Evolutionary conservation across 495 filamentous ascomycete genomes (phyloP).

Genomic region (Xylaria grammica): DNA sequence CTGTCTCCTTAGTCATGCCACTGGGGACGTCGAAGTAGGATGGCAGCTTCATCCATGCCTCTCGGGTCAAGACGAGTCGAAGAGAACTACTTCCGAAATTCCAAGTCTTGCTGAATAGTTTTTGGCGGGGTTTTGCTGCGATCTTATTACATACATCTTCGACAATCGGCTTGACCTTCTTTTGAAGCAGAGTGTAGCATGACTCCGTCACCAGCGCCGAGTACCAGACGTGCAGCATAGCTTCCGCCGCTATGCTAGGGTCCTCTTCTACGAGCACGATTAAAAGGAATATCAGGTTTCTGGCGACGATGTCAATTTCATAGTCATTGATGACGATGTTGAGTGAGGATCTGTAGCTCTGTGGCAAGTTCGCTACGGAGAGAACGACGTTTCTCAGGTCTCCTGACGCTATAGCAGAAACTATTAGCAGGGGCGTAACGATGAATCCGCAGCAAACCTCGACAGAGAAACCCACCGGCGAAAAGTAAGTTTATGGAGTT

Average conservation of each 20-base stretch:
- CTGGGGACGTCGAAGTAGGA: conserved; percentile 27
- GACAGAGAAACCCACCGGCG: neutral
- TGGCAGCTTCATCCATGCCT: conserved; percentile 26
- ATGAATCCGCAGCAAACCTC: conserved; percentile 36
- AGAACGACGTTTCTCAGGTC: conserved; percentile 5
- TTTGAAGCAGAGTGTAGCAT: conserved; percentile 5
- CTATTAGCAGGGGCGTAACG: conserved; percentile 41
- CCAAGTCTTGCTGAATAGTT: conserved; percentile 30
- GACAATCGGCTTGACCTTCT: conserved; percentile 9
- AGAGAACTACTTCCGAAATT: conserved; percentile 22
- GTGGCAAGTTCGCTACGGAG: neutral
- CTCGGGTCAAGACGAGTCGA: conserved; percentile 23
- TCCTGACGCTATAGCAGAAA: conserved; percentile 38
- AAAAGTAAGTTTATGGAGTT: conserved; percentile 2
- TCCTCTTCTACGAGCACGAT: conserved; percentile 6
- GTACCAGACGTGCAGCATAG: conserved; percentile 8
- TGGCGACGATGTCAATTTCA: neutral
- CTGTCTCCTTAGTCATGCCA: conserved; percentile 20
- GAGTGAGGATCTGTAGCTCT: neutral
- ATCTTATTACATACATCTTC: conserved; percentile 28
- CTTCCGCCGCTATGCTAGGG: neutral
- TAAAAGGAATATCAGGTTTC: conserved; percentile 13
- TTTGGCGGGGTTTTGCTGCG: conserved; percentile 6
- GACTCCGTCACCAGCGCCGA: conserved; percentile 1
- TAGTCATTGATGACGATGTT: conserved; percentile 6